Base-by-base conservation (phyloP, 2,329 filamentous ascomycete genomes). In the Hypoxylon sp. region DNA sequence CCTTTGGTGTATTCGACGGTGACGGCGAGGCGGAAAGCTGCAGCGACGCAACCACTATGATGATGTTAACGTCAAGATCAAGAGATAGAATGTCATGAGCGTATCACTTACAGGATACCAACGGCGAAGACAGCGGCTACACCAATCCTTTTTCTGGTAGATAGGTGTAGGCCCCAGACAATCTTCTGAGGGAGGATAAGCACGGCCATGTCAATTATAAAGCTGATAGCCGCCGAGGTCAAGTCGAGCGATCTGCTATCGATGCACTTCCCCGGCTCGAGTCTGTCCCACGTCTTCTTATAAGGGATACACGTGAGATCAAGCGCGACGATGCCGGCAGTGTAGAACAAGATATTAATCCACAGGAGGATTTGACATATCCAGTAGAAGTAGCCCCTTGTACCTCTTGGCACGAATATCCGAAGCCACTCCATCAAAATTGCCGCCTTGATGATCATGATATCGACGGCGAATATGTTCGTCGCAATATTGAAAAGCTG, bases 351-450 rank as follows among this genome's bases (percentile, higher is more conserved):
- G 6, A 25, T 19, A 20, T 60, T 62, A 16, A 59, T 60, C 2
- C 55, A 7, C 9, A 55, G 63, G 7, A 25, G 23, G 7, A 21
- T 42, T 31, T 19, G 52, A n/a, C n/a, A 62, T 1, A 42, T 38
- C 65, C 64, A 67, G 34, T 34, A 67, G 17, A 67, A 66, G n/a
- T 8, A 29, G 4, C 51, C 50, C 2, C 58, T 60, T 63, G 63
- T 32, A 62, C 69, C 11, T 53, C 12, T n/a, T 1, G 67, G 20
- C 23, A 68, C 48, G 30, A 64, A 46, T 35, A 58, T 25, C 26
- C 66, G 63, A 11, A 62, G 62, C 74, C 75, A 78, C 37, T 77
- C 73, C 5, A 74, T 29, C 12, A 77, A 64, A 36, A 77, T 75
- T 11, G 71, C 69, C 1, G 62, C 63, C 50, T 76, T 76, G 44